phyloP scores from a whole-genome alignment of 805 yeast genomes.

The Ogataea trehalophila region DNA sequence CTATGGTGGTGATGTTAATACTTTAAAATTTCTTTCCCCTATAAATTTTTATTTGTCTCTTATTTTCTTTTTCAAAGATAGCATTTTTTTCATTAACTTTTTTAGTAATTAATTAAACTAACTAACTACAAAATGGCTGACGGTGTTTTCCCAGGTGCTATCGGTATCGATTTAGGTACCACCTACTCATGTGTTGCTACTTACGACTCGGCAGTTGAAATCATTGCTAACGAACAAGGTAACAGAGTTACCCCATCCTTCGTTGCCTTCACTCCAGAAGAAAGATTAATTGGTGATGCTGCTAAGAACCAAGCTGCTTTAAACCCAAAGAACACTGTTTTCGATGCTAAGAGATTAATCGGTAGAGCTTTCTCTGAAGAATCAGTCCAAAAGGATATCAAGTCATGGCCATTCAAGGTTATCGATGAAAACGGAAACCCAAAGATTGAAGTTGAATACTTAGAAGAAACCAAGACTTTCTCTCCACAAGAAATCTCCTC shows the following conservation, averaged over 20 bases:
- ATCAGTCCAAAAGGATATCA: conserved; percentile 81
- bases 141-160: conserved; percentile 99
- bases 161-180: conserved; percentile 98
- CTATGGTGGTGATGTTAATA: neutral
- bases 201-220: conserved; percentile 68
- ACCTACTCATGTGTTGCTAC: conserved; percentile 76
- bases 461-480: conserved; percentile 64
- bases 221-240: conserved; percentile 81
- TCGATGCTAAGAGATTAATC: conserved; percentile 79
- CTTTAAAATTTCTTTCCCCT: neutral
- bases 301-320: conserved; percentile 82
- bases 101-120: conserved; percentile 2
- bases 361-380: conserved; percentile 75
- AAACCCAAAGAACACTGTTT: conserved; percentile 72
- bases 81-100: conserved; percentile 1
- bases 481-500: conserved; percentile 74
- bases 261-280: conserved; percentile 75
- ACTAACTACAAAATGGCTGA: conserved; percentile 65
- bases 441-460: conserved; percentile 63
- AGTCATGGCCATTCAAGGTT: conserved; percentile 83
- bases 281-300: conserved; percentile 78
- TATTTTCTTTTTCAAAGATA: neutral
- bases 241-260: conserved; percentile 80
- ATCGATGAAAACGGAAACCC: conserved; percentile 62
- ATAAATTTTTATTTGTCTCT: neutral